A percentile compares a stretch with the other conserved stretches of the same genome.
These are phyloP conservation scores for Dactylellina sp. DNA, from an alignment of 2,329 filamentous ascomycete species.

Conservation along the genomic window DNA sequence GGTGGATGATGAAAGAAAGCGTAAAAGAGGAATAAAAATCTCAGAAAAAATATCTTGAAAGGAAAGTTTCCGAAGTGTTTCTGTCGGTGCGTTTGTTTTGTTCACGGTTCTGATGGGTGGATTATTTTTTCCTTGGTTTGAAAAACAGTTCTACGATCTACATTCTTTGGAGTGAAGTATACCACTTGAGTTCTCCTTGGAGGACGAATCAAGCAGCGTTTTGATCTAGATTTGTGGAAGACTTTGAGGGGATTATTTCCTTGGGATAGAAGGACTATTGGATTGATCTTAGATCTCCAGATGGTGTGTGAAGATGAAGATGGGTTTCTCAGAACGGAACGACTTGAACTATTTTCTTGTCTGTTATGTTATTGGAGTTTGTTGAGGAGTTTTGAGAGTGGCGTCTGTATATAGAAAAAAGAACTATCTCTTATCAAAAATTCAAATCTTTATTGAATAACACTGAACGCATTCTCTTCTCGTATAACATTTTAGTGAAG, in stretches of 20 bases:
- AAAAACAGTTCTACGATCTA: conserved; percentile 14
- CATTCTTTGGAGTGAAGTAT: conserved; percentile 30
- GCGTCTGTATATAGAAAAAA: no score
- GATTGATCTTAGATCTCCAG: conserved; percentile 5
- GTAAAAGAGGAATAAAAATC: conserved; percentile 32
- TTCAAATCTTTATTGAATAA: no score
- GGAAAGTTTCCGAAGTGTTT: neutral
- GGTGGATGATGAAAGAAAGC: conserved; percentile 46
- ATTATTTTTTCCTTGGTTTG: conserved; percentile 28
- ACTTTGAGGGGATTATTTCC: conserved; percentile 17
- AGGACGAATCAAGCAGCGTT: conserved; percentile 5
- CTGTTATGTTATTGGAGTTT: neutral
- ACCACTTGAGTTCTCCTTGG: conserved; percentile 10
- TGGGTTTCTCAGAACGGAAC: conserved; percentile 8
- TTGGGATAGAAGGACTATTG: neutral
- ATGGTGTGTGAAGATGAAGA: neutral
- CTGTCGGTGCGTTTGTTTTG: conserved; percentile 12
- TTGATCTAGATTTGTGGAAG: neutral
- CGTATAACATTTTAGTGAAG: no score
- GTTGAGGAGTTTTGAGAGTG: no score
- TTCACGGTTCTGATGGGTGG: conserved; percentile 1
- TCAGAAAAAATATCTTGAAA: neutral
- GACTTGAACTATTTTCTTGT: conserved; percentile 10
- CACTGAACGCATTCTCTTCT: no score
- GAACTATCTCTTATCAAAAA: no score